Evolutionary conservation across 331 rosid species (phyloP).

Genomic region (Stylosanthes scabra): DNA sequence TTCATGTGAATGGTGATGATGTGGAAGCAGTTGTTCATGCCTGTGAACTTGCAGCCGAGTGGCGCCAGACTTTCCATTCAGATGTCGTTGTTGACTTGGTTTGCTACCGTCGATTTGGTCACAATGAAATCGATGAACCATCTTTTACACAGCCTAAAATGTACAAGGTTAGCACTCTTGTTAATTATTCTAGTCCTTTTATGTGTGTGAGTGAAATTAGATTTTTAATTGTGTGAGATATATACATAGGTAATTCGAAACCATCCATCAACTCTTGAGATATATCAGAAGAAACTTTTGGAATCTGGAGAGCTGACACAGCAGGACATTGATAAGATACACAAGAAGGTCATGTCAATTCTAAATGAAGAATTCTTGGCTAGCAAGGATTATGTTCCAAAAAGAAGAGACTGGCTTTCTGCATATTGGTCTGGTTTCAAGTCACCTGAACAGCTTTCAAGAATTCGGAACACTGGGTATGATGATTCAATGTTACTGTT

Average conservation of each 20-base stretch:
- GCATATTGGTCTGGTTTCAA: conserved; percentile 97
- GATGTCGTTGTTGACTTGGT: conserved; percentile 98
- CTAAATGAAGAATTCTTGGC: conserved; percentile 83
- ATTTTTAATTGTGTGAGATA: conserved; percentile 15
- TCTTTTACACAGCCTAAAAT: conserved; percentile 97
- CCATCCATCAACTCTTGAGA: conserved; percentile 86
- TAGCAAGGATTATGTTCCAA: conserved; percentile 82
- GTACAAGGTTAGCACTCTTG: conserved; percentile 71
- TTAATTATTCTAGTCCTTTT: conserved; percentile 7
- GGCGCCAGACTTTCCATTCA: conserved; percentile 98
- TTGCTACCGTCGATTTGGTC: conserved; percentile 93
- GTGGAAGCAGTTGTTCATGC: conserved; percentile 91
- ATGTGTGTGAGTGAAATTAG: conserved; percentile 4
- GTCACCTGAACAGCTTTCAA: conserved; percentile 97
- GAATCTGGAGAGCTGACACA: conserved; percentile 68
- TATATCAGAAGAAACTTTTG: conserved; percentile 81
- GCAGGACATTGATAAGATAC: conserved; percentile 70
- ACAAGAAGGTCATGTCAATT: conserved; percentile 66
- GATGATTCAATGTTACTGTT: conserved; percentile 18
- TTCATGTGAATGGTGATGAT: conserved; percentile 94
- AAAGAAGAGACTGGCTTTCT: conserved; percentile 95
- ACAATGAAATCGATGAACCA: conserved; percentile 96
- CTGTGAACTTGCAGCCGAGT: conserved; percentile 95
- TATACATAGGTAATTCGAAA: conserved; percentile 71
- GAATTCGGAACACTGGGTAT: conserved; percentile 91